A percentile compares a stretch with the other conserved stretches of the same genome.
Evolutionary conservation across 805 yeast genomes (phyloP).

Genomic region (Starmerella floris): DNA sequence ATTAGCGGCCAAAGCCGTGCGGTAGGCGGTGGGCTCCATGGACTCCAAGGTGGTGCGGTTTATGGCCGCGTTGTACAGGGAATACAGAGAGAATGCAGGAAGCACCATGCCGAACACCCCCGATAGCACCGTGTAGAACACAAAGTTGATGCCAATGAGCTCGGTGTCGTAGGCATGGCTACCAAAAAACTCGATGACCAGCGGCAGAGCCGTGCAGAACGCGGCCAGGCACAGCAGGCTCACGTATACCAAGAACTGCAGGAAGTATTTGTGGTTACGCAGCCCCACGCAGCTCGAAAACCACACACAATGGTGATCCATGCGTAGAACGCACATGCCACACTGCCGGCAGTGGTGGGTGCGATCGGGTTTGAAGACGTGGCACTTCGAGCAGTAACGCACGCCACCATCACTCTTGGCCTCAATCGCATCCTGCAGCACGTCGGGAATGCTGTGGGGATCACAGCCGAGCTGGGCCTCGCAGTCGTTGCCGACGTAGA

Average conservation of each 20-base stretch:
- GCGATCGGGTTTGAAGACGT: constrained; percentile 34
- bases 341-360: constrained; percentile 34
- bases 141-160: constrained; percentile 42
- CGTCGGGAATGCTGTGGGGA: constrained; percentile 19
- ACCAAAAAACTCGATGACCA: constrained; percentile 16
- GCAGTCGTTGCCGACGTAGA: constrained; percentile 1
- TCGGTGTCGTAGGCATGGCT: constrained; percentile 24
- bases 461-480: background rate
- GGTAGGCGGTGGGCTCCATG: constrained; percentile 30
- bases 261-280: constrained; percentile 62
- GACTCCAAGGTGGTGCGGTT: constrained; percentile 78
- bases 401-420: constrained; percentile 33
- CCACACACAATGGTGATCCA: constrained; percentile 79
- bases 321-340: constrained; percentile 33
- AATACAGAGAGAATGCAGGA: constrained; percentile 35
- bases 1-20: constrained; percentile 26
- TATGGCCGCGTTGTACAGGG: constrained; percentile 42
- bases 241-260: constrained; percentile 54
- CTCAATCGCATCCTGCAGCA: constrained; percentile 23
- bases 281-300: constrained; percentile 79
- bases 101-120: constrained; percentile 44
- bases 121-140: constrained; percentile 46
- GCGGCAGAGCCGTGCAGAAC: constrained; percentile 7
- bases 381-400: constrained; percentile 32
- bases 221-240: constrained; percentile 24